These are phyloP conservation scores for Dactylis glomerata DNA, from an alignment of 176 grass and related monocot genomes.

Conservation along the genomic window DNA sequence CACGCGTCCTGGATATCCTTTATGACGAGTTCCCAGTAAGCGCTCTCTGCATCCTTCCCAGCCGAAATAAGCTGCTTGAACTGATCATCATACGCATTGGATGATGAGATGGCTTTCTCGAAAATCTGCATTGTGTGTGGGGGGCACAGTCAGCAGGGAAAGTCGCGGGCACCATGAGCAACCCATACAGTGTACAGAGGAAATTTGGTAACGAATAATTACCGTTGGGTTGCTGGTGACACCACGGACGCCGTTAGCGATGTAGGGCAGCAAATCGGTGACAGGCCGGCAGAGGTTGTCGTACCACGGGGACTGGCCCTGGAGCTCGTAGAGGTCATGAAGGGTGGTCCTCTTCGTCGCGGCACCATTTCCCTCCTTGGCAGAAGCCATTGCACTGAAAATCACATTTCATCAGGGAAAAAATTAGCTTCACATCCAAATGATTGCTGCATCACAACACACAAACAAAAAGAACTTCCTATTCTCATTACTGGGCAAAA, in stretches of 20 bases:
- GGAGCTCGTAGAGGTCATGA: constrained; percentile 82
- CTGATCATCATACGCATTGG: constrained; percentile 90
- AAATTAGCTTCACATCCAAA: not conserved
- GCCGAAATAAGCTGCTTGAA: constrained; percentile 80
- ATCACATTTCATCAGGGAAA: not conserved
- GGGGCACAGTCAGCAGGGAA: constrained; percentile 13
- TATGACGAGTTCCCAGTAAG: constrained; percentile 98
- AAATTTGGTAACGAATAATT: constrained; percentile 3
- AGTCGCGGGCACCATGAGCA: not conserved
- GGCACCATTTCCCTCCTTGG: constrained; percentile 68
- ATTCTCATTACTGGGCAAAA: not conserved
- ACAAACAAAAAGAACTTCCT: not conserved
- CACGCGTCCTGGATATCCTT: constrained; percentile 98
- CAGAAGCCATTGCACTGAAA: constrained; percentile 53
- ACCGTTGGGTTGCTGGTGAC: constrained; percentile 99
- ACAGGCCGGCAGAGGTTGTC: constrained; percentile 98
- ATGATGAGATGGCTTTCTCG: constrained; percentile 94
- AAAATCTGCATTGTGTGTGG: constrained; percentile 64
- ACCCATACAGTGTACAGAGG: not conserved
- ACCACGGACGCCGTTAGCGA: constrained; percentile 74
- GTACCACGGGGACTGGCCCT: constrained; percentile 97
- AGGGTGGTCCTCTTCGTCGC: constrained; percentile 63
- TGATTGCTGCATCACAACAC: not conserved
- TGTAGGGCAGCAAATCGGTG: constrained; percentile 82
- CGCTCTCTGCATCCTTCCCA: constrained; percentile 74